Conservation (phyloP, 2,329 filamentous ascomycete species). For the Penicillium hordei region DNA sequence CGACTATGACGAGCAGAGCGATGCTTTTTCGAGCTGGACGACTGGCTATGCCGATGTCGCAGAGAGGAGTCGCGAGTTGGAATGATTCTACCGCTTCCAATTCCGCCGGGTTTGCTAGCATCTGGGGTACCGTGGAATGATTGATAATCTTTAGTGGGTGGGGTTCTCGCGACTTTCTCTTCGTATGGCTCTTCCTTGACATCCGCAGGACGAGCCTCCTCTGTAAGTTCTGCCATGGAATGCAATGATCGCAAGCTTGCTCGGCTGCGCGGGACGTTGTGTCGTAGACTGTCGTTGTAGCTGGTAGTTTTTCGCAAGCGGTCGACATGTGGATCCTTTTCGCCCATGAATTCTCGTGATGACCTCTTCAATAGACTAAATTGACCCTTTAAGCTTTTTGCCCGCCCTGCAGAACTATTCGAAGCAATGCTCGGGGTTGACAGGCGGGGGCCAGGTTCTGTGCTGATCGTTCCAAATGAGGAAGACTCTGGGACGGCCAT, state of each 20-base stretch:
- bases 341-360: constrained; percentile 37
- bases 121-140: constrained; percentile 31
- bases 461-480: constrained; percentile 41
- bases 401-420: constrained; percentile 38
- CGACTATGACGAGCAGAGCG: constrained; percentile 50
- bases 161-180: constrained; percentile 21
- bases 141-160: constrained; percentile 38
- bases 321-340: constrained; percentile 38
- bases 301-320: constrained; percentile 36
- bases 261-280: constrained; percentile 38
- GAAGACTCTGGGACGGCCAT: constrained; percentile 35
- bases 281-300: constrained; percentile 35
- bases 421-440: constrained; percentile 44
- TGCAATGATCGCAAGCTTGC: constrained; percentile 42
- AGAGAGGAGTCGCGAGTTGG: constrained; percentile 69
- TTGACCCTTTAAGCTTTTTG: constrained; percentile 39
- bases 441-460: constrained; percentile 41
- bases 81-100: constrained; percentile 56
- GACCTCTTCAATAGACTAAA: constrained; percentile 38
- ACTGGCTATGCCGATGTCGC: constrained; percentile 50
- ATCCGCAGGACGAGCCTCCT: constrained; percentile 32
- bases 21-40: constrained; percentile 54
- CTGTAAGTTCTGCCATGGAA: constrained; percentile 46
- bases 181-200: constrained; percentile 22
- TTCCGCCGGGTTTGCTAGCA: constrained; percentile 35